Evolutionary conservation across 2,329 filamentous ascomycete species (phyloP), one percentile per base, ranked within the genome.

Genomic region (Talaromyces marneffei): DNA sequence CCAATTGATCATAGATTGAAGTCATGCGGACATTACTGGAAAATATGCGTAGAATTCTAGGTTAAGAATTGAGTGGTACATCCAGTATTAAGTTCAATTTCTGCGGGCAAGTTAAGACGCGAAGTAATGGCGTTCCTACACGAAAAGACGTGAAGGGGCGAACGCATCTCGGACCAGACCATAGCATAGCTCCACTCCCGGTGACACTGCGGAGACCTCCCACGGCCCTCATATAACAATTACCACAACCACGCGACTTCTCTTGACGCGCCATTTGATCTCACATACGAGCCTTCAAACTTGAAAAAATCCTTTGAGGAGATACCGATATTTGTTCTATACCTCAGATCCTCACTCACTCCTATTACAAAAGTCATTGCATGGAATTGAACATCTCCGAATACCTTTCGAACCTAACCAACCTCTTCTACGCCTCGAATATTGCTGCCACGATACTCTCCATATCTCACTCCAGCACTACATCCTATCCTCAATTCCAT

Each of bases 241-340:
- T 48, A 58, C 63, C 39, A 59, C 54, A 20, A 57, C 52, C 44
- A 63, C 63, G 63, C 63, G 63, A 65, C 50, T 63, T 53, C n/a
- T 60, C 31, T 54, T 44, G 55, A 62, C 60, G 60, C 60, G 62
- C 55, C 42, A 60, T 60, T n/a, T 52, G 40, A 48, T 44, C 35
- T 25, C 5, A 35, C 35, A 18, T 20, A 53, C 18, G 37, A 40
- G n/a, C 46, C 18, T n/a, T 53, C n/a, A 29, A 35, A 42, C 33
- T 16, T 42, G 27, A 10, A 20, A 40, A 25, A 42, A 0, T 12
- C 40, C 29, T 18, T 44, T 2, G 35, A 56, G 35, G 25, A 29
- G 37, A 58, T 14, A 25, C 18, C 1, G 20, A 23, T 18, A 12
- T 29, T 31, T 16, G 14, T 37, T 35, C 4, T 18, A 18, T 20